These are phyloP conservation scores for Talaromyces rugulosus DNA, from an alignment of 2,329 filamentous ascomycete genomes.

Conservation along the genomic window DNA sequence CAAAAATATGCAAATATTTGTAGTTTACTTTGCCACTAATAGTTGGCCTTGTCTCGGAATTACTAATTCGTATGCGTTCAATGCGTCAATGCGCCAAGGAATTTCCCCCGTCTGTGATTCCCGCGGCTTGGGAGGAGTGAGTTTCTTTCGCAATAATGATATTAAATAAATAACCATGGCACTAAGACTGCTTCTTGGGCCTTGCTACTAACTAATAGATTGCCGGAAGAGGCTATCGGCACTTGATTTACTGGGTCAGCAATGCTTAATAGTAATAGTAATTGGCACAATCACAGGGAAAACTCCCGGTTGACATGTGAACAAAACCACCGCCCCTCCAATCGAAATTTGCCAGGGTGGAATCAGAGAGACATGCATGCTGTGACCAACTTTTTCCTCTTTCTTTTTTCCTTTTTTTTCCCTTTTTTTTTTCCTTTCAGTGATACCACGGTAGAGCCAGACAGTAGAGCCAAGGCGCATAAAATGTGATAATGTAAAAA, in stretches of 20 bases:
- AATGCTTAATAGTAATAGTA: no score
- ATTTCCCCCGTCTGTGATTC: not conserved
- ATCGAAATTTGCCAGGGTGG: not conserved
- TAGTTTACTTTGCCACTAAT: not conserved
- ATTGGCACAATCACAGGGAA: not conserved
- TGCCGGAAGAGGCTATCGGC: not conserved
- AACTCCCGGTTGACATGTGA: not conserved
- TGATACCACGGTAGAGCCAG: not conserved
- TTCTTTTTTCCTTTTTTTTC: no score
- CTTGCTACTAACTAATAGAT: no score
- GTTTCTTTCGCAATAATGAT: not conserved
- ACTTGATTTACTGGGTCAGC: not conserved
- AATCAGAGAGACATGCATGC: no score
- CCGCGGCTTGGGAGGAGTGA: not conserved
- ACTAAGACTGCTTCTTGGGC: not conserved
- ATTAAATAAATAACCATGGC: not conserved
- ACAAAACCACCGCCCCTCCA: not conserved
- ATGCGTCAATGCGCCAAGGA: not conserved
- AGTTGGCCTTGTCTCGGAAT: not conserved
- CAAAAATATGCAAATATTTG: not conserved
- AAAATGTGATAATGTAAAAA: not conserved
- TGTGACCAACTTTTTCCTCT: no score
- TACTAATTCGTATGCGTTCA: not conserved
- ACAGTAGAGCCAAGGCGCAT: no score
- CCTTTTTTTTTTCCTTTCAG: no score